phyloP scores from a whole-genome alignment of 1,139 yeast species.

The Yamadazyma blattariae region DNA sequence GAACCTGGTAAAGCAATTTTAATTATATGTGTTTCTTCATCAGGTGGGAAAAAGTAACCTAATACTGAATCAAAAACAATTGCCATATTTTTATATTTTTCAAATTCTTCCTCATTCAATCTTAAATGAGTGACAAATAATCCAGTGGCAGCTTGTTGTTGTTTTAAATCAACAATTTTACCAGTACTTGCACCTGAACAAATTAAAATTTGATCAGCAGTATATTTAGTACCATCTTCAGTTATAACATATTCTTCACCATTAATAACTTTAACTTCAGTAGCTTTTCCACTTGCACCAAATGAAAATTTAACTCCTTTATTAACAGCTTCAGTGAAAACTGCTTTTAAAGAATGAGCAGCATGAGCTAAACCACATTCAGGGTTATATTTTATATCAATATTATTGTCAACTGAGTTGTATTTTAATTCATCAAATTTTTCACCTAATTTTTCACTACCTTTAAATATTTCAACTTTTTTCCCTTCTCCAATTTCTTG shows the following conservation, averaged over 20 bases:
- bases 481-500: slow-evolving; percentile 24
- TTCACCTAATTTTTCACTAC: slow-evolving; percentile 24
- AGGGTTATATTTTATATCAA: slow-evolving; percentile 15
- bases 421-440: slow-evolving; percentile 22
- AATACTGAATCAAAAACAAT: slow-evolving; percentile 31
- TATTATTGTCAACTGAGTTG: slow-evolving; percentile 17
- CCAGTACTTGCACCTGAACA: slow-evolving; percentile 33
- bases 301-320: slow-evolving; percentile 27
- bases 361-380: slow-evolving; percentile 33
- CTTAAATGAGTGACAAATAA: slow-evolving; percentile 36
- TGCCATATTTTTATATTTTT: slow-evolving; percentile 27
- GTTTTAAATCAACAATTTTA: slow-evolving; percentile 22
- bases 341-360: slow-evolving; percentile 22
- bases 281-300: slow-evolving; percentile 23
- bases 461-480: slow-evolving; percentile 19
- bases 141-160: slow-evolving; percentile 34
- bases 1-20: slow-evolving; percentile 13
- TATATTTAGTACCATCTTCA: slow-evolving; percentile 17
- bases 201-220: slow-evolving; percentile 27
- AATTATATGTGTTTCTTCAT: slow-evolving; percentile 14
- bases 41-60: slow-evolving; percentile 25
- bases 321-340: slow-evolving; percentile 17
- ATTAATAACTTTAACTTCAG: slow-evolving; percentile 5
- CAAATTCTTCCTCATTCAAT: slow-evolving; percentile 29
- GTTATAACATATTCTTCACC: slow-evolving; percentile 16